Evolutionary conservation across 2,329 filamentous ascomycete genomes (phyloP).

Genomic region (Calonectria honghensis): DNA sequence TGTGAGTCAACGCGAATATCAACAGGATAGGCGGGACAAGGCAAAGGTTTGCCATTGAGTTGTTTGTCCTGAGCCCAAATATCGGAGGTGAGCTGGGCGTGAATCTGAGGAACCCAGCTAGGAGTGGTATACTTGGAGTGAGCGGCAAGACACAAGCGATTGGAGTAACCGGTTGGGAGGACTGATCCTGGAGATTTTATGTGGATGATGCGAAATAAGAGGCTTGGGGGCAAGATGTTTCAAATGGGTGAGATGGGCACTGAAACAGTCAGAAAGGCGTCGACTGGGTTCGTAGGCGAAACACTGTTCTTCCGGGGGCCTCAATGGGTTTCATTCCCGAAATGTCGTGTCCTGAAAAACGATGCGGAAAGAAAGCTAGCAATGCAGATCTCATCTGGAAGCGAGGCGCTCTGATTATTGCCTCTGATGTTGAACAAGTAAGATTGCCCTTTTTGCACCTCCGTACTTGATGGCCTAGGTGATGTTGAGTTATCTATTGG

Average conservation of each 20-base stretch:
- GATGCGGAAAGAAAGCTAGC: background rate
- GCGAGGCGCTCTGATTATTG: background rate
- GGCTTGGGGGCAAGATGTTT: constrained; percentile 46
- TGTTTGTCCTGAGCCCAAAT: background rate
- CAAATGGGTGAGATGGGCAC: constrained; percentile 45
- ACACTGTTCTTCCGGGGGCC: background rate
- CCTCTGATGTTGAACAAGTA: background rate
- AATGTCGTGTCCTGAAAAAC: background rate
- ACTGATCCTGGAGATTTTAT: background rate
- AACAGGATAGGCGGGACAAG: constrained; percentile 19
- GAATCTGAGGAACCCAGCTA: background rate
- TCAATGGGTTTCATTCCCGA: background rate
- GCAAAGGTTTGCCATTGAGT: background rate
- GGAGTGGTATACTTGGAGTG: background rate
- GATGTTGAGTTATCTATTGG: background rate
- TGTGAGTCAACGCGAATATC: background rate
- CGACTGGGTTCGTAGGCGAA: constrained; percentile 53
- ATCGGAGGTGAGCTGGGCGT: background rate
- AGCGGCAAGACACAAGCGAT: background rate
- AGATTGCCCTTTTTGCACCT: background rate
- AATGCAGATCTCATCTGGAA: background rate
- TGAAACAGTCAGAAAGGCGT: constrained; percentile 46
- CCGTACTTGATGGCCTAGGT: background rate
- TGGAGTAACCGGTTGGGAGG: constrained; percentile 9
- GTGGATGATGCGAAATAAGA: background rate